These are phyloP conservation scores for Senecio squalidus DNA, from an alignment of 140 eudicot species.

Conservation along the genomic window DNA sequence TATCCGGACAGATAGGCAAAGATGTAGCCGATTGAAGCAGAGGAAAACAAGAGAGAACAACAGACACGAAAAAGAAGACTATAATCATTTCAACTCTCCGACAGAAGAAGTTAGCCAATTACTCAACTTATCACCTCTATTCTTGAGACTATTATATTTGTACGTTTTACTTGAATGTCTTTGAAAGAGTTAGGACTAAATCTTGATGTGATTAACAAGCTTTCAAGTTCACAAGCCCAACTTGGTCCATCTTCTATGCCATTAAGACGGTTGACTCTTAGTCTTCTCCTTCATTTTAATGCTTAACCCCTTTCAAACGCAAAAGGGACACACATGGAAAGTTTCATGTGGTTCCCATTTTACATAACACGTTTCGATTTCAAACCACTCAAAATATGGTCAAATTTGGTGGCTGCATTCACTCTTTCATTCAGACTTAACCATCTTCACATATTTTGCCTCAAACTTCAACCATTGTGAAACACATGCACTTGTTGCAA, in stretches of 20 bases:
- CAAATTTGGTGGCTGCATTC: neutral
- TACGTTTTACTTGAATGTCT: neutral
- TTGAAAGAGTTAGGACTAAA: too few relatives aligned
- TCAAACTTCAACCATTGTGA: too few relatives aligned
- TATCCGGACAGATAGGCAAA: neutral
- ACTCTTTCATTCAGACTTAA: too few relatives aligned
- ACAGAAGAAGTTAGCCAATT: neutral
- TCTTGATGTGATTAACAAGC: too few relatives aligned
- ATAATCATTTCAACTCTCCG: neutral
- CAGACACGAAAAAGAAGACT: neutral
- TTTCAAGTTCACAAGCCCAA: too few relatives aligned
- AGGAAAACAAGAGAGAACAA: slow-evolving; percentile 10
- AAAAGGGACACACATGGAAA: neutral
- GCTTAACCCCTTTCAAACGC: neutral
- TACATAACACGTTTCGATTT: neutral
- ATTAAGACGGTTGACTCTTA: neutral
- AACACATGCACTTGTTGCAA: too few relatives aligned
- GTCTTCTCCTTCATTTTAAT: neutral
- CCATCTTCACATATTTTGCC: too few relatives aligned
- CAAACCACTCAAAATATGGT: neutral
- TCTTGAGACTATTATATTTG: neutral
- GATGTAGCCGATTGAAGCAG: neutral
- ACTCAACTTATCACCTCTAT: neutral
- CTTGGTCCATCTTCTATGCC: too few relatives aligned
- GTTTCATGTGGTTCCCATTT: neutral